Conservation (phyloP, 208 protist genomes). For the Trypanosoma brucei region DNA sequence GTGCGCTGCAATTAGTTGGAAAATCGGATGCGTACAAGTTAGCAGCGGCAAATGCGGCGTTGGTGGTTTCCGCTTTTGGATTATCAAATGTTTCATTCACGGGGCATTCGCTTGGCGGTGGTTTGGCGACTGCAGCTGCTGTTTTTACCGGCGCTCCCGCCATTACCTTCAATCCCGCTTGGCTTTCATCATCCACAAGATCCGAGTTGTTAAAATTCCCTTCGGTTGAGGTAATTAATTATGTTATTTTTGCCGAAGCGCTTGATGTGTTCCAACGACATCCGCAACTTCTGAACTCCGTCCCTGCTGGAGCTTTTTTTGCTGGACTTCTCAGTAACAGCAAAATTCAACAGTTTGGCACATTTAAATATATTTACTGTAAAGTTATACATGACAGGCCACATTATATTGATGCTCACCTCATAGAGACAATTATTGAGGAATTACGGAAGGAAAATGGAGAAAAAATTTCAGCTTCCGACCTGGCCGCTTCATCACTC, state of each 20-base stretch:
- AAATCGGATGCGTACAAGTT: background rate
- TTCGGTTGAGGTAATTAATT: background rate
- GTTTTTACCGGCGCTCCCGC: background rate
- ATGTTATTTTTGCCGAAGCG: constrained; percentile 7
- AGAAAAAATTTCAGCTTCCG: too few relatives aligned
- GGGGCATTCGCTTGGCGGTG: constrained; percentile 7
- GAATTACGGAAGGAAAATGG: too few relatives aligned
- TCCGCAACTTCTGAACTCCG: background rate
- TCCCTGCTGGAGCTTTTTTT: background rate
- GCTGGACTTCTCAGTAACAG: background rate
- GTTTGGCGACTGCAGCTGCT: constrained; percentile 4
- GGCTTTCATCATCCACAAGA: background rate
- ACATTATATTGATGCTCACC: too few relatives aligned
- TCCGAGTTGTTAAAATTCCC: background rate
- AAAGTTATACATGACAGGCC: too few relatives aligned
- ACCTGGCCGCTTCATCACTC: too few relatives aligned
- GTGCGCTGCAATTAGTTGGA: constrained; percentile 3
- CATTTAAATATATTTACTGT: too few relatives aligned
- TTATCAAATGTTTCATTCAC: background rate
- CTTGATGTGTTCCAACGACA: constrained; percentile 5
- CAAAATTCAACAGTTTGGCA: too few relatives aligned
- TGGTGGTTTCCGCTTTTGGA: constrained; percentile 1
- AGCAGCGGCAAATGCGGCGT: background rate
- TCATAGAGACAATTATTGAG: too few relatives aligned
- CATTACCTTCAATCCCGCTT: constrained; percentile 13